Percentiles rank a stretch among this genome's conserved stretches.
Conservation (phyloP, 768 basidiomycete species). For the Xerocomus brunneocitrinus region DNA sequence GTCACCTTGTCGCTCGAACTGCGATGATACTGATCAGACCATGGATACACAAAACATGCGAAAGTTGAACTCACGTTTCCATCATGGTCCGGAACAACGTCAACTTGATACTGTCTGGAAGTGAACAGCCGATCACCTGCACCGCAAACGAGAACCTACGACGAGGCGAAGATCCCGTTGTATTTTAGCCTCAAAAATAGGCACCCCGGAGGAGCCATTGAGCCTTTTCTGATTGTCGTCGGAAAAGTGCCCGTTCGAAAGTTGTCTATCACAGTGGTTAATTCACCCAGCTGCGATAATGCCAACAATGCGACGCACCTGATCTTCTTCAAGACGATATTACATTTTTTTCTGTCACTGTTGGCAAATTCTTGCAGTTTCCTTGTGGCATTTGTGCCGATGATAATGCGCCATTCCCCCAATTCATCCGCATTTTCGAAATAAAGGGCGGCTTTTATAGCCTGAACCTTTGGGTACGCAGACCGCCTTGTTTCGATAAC, state of each 20-base stretch:
- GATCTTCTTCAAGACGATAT: conserved; percentile 65
- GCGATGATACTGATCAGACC: conserved; percentile 5
- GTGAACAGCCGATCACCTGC: not conserved
- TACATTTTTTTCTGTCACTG: conserved; percentile 45
- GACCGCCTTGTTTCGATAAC: conserved; percentile 12
- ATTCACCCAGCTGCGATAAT: not conserved
- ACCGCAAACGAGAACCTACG: conserved; percentile 29
- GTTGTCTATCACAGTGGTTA: conserved; percentile 41
- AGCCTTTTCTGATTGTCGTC: conserved; percentile 63
- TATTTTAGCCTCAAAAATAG: conserved; percentile 69
- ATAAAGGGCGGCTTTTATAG: conserved; percentile 58
- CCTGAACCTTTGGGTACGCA: conserved; percentile 47
- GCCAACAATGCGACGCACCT: conserved; percentile 36
- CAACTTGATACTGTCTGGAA: conserved; percentile 42
- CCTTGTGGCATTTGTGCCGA: conserved; percentile 32
- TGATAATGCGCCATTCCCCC: conserved; percentile 60
- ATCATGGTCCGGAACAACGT: conserved; percentile 40
- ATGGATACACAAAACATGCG: not conserved
- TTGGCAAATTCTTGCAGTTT: conserved; percentile 42
- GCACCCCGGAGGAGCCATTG: conserved; percentile 43
- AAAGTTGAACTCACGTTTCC: conserved; percentile 21
- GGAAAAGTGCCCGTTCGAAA: conserved; percentile 68
- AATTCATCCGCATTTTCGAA: conserved; percentile 58
- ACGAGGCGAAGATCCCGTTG: conserved; percentile 48
- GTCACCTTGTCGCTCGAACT: conserved; percentile 24